Percentiles rank a stretch among this genome's conserved stretches.
Conservation (phyloP, 208 protist species). For the Acanthamoeba healyi region DNA sequence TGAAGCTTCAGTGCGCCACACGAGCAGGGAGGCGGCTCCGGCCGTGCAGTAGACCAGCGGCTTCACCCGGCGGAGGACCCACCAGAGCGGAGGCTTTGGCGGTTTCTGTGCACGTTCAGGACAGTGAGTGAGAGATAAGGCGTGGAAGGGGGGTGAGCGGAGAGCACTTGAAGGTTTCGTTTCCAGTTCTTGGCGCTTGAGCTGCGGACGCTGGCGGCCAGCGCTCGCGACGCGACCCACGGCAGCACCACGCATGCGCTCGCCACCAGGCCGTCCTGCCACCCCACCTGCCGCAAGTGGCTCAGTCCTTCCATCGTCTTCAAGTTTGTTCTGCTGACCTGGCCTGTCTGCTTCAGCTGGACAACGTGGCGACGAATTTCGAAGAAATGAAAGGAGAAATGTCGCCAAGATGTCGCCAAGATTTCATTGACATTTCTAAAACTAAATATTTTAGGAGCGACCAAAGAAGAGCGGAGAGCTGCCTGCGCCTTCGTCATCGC, state of each 20-base stretch:
- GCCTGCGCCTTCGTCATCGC: background rate
- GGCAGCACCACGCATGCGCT: background rate
- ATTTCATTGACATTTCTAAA: too few relatives aligned
- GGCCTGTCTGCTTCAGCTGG: too few relatives aligned
- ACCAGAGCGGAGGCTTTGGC: background rate
- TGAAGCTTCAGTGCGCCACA: background rate
- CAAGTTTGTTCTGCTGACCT: too few relatives aligned
- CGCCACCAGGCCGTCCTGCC: background rate
- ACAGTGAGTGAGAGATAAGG: background rate
- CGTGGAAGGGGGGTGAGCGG: background rate
- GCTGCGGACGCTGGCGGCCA: background rate
- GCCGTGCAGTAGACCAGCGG: background rate
- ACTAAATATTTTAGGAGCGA: background rate
- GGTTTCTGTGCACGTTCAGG: background rate
- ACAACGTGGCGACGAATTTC: too few relatives aligned
- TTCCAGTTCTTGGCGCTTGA: constrained; percentile 16
- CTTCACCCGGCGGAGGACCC: background rate
- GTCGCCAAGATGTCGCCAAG: too few relatives aligned
- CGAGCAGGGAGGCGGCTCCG: background rate
- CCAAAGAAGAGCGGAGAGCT: background rate
- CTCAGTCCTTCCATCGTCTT: too few relatives aligned
- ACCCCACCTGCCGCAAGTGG: background rate
- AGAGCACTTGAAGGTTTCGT: background rate
- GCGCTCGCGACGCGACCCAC: background rate
- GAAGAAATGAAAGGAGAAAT: too few relatives aligned